Evolutionary conservation across 176 grass and related monocot genomes (phyloP), one percentile per base, ranked within the genome.

Genomic region (Chloris gayana): DNA sequence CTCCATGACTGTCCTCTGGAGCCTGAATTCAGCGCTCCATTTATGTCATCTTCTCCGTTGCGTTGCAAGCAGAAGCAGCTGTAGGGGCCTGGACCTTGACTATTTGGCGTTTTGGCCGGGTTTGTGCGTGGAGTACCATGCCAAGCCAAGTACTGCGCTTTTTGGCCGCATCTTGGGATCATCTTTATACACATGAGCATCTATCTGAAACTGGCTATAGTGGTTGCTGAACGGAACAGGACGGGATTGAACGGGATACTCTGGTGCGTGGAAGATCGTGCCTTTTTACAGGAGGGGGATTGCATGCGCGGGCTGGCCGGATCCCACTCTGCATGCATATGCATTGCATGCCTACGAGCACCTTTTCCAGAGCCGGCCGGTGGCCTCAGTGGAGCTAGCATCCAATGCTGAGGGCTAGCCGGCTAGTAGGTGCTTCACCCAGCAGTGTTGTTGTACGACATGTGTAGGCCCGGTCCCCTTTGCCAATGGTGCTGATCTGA

Each of bases 321-420:
- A 85, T 78, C 74, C 83, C 18, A 6, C 19, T 54, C 24, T 32
- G 84, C 69, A 21, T 22, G 58, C 58, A 57, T 56, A 22, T 35
- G 50, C 71, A 22, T 45, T 9, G 75, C 78, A 4, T 37, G 80
- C 77, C 41, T 19, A 18, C 67, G 37, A 26, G 21, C 17, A 74
- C 49, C 70, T 87, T 85, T 76, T 63, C 2, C 78, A 44, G 54
- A 56, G 35, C 72, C 45, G 18, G 70, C 50, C 50, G 64, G 26
- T 59, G 64, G 14, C 22, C 24, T 68, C 15, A 78, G 74, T 78
- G 80, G 80, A 87, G 72, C 39, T 35, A 87, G 86, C 80, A 88
- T 88, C 86, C 86, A 41, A 88, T 83, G 86, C 80, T 74, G 64
- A 21, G 24, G 18, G 22, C 80, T 82, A 26, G 15, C 12, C 35